Conservation (phyloP, 2,329 filamentous ascomycete genomes). For the Hysterium pulicare region DNA sequence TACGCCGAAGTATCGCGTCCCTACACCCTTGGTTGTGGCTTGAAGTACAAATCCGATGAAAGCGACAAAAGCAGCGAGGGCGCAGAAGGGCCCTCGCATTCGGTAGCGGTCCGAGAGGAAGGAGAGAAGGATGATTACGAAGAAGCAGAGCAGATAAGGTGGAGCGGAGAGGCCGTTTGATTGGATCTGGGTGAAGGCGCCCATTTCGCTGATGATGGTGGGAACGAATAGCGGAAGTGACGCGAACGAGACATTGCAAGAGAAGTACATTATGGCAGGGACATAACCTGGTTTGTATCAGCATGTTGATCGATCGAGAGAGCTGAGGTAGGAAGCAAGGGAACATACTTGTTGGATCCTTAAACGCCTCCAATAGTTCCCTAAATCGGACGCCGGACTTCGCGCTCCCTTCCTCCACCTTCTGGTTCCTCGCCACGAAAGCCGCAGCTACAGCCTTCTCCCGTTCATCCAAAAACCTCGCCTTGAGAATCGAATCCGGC, state of each 20-base stretch:
- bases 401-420: constrained; percentile 30
- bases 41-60: constrained; percentile 42
- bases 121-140: constrained; percentile 35
- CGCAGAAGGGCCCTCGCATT: constrained; percentile 40
- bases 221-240: constrained; percentile 64
- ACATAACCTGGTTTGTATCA: constrained; percentile 11
- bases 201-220: constrained; percentile 53
- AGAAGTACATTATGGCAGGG: constrained; percentile 55
- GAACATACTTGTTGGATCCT: constrained; percentile 18
- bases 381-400: constrained; percentile 38
- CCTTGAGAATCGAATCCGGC: constrained; percentile 52
- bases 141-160: constrained; percentile 41
- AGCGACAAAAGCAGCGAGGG: constrained; percentile 31
- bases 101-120: constrained; percentile 37
- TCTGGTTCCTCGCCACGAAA: constrained; percentile 10
- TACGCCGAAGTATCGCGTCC: constrained; percentile 35
- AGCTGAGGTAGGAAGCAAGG: too few relatives aligned
- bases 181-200: constrained; percentile 31
- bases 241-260: constrained; percentile 62
- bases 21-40: constrained; percentile 32
- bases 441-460: constrained; percentile 57
- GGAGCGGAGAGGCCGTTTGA: constrained; percentile 40
- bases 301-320: too few relatives aligned
- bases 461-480: constrained; percentile 53
- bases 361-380: constrained; percentile 49